phyloP scores from a whole-genome alignment of 192 early-diverging fungal genomes.

The Backusella tuberculispora region DNA sequence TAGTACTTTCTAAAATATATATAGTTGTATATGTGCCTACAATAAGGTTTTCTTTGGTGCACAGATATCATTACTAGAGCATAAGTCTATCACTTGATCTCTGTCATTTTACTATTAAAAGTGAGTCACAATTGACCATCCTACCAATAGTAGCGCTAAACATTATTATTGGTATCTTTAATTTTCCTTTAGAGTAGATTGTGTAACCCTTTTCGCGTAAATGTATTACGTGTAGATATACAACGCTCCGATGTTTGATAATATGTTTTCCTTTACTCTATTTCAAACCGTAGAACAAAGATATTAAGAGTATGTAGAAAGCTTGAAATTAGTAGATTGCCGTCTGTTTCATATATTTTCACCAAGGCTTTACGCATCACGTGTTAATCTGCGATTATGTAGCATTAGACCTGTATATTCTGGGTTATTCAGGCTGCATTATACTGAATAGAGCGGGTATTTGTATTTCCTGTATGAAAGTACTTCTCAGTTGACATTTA shows the following conservation, averaged over 20 bases:
- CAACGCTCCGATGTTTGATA: background rate
- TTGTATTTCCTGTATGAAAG: background rate
- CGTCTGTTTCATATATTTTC: background rate
- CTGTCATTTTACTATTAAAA: constrained; percentile 12
- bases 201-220: background rate
- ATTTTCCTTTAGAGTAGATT: background rate
- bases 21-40: background rate
- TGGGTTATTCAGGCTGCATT: background rate
- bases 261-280: background rate
- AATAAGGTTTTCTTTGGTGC: background rate
- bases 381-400: background rate
- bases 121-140: background rate
- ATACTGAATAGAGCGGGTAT: background rate
- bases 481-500: background rate
- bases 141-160: background rate
- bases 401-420: background rate
- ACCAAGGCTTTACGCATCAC: background rate
- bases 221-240: background rate
- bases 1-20: constrained; percentile 2
- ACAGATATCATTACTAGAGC: background rate
- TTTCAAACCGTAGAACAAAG: background rate
- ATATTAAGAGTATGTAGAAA: background rate
- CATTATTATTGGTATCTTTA: background rate
- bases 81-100: constrained; percentile 8
- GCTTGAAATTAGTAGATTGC: background rate